Base-by-base conservation (phyloP, 371 early-diverging fungal species). In the Rhizomucor pusillus region DNA sequence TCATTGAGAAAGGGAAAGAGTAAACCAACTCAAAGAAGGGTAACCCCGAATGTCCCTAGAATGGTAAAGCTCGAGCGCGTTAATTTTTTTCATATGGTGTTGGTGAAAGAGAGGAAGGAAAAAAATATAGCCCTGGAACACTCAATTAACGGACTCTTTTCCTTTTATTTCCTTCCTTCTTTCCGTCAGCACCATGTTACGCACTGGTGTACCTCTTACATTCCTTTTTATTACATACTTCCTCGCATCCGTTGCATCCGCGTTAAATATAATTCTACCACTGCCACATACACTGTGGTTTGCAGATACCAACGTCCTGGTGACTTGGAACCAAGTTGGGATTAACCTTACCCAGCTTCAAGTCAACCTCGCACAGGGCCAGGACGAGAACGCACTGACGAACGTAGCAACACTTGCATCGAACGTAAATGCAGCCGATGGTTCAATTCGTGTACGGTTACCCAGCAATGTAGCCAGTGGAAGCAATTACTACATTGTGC, bases 281-380 rank as follows among this genome's bases (percentile, higher is more conserved):
- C 23, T 53, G 22, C 54, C 54, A 1, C 19, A 45, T n/a, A 53
- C 54, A 5, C 14, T 53, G 16, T 45, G 45, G 16, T 18, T 36
- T 14, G 54, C 54, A 1, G 29, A 37, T 53, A 25, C 37, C 12
- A 45, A 53, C 34, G 1, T 53, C 22, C 44, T 43, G 12, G 34
- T 53, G 13, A 43, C 54, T 20, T 53, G 54, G 48, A 48, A 33
- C 34, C 45, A 53, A 5, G 44, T 43, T 7, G 54, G 46, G 6
- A 36, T 23, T 1, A 25, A 18, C n/a, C 14, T 53, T n/a, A 53
- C 54, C 25, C 14, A 43, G 35, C 40, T 53, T 14, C 33, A 29
- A 20, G 40, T 53, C 20, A 12, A 35, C n/a, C 37, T 53, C 0
- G 54, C 54, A 33, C 25, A 46, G 25, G 43, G 29, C 11, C 35